Evolutionary conservation across 148 eudicot species (phyloP), one percentile per base, ranked within the genome.

Genomic region (Pharnaceum exiguum): DNA sequence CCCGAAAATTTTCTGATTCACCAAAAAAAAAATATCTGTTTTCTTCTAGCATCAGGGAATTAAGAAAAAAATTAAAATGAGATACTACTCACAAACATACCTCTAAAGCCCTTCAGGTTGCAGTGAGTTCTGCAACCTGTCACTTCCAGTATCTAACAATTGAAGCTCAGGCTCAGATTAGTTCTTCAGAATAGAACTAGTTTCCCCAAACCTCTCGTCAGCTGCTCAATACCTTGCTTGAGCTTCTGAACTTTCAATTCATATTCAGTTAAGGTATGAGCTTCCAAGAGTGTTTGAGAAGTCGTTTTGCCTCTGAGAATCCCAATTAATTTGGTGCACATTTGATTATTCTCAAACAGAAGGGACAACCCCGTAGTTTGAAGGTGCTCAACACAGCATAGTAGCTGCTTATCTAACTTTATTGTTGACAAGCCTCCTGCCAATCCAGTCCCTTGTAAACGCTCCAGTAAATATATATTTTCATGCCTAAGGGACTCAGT

Each of bases 391-490:
- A 70, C 63, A 57, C 31, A 27, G 19, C 51, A 50, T 7, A 18
- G 45, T 16, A 70, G 64, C 69, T 70, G 69, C 59, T 51, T 58
- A 33, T 70, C 69, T 7, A 70, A 47, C 30, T 70, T 70, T 11
- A 70, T 13, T 23, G 59, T 53, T 21, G 69, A 63, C 13, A 46
- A 51, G 18, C 54, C 67, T 23, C 45, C 19, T 27, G 33, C 62
- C 30, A 29, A 16, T 18, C 63, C 74, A 10, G 6, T 51, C 22
- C 31, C 51, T 33, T 57, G 63, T 27, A 70, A 19, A 1, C 74
- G 74, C 43, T 70, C 69, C 32, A 70, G 44, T 18, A 70, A 57
- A 43, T 70, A 70, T 19, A 70, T 70, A 47, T 70, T 70, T 50
- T 70, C 74, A 57, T 16, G 59, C 15, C 69, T 58, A 26, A 70